Evolutionary conservation across 2,329 filamentous ascomycete species (phyloP).

Genomic region (Phialocephala subalpina): DNA sequence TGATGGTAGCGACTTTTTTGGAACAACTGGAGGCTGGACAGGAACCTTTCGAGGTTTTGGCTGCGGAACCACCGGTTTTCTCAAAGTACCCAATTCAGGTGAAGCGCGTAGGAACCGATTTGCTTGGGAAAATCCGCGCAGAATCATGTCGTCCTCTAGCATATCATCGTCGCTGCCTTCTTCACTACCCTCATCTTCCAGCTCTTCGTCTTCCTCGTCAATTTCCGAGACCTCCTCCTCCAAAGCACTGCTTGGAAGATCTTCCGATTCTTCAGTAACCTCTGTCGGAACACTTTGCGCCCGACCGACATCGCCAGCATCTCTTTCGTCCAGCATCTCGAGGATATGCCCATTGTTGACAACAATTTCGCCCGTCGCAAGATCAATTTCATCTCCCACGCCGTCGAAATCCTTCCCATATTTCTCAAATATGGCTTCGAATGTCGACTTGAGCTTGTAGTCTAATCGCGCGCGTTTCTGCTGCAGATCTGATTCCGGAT

Average conservation of each 20-base stretch:
- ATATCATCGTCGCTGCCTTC: conserved; percentile 41
- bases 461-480: conserved; percentile 72
- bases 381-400: conserved; percentile 88
- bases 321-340: conserved; percentile 65
- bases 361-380: conserved; percentile 81
- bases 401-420: conserved; percentile 85
- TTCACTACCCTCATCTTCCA: conserved; percentile 37
- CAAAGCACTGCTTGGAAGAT: conserved; percentile 20
- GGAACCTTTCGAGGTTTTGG: conserved; percentile 12
- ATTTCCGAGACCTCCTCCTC: conserved; percentile 39
- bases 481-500: conserved; percentile 65
- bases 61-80: background rate
- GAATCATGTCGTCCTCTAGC: conserved; percentile 43
- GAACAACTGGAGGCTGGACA: background rate
- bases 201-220: conserved; percentile 42
- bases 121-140: conserved; percentile 41
- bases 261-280: conserved; percentile 32
- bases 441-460: conserved; percentile 78
- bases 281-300: conserved; percentile 27
- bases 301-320: conserved; percentile 48
- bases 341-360: conserved; percentile 89
- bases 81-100: conserved; percentile 19
- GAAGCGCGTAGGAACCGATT: conserved; percentile 32
- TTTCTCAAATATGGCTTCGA: conserved; percentile 89
- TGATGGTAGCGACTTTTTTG: conserved; percentile 32